Conservation (phyloP, 2,329 filamentous ascomycete species). For the Ceratocystis smalleyi region DNA sequence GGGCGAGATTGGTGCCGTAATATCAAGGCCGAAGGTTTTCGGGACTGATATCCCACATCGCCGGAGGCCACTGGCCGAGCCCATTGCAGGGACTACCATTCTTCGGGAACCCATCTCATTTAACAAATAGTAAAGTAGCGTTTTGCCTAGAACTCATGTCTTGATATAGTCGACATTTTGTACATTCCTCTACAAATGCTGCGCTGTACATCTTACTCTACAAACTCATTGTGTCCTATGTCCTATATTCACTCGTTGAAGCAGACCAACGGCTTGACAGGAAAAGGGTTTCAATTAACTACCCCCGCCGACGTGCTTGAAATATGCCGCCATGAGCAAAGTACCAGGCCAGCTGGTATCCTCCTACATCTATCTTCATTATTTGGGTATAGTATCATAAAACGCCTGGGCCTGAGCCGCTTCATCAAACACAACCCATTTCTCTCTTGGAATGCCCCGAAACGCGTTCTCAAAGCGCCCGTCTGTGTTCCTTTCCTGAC, state of each 20-base stretch:
- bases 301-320: not conserved
- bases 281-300: too few relatives aligned
- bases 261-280: too few relatives aligned
- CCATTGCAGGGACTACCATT: too few relatives aligned
- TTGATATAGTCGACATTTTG: too few relatives aligned
- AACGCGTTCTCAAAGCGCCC: constrained; percentile 75
- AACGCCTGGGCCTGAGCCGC: constrained; percentile 29
- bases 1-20: constrained; percentile 60
- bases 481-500: constrained; percentile 57
- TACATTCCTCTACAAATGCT: too few relatives aligned
- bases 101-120: too few relatives aligned
- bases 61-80: not conserved
- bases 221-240: too few relatives aligned
- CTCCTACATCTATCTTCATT: not conserved
- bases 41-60: not conserved
- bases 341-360: not conserved
- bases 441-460: constrained; percentile 47
- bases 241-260: too few relatives aligned
- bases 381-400: constrained; percentile 2
- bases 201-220: too few relatives aligned
- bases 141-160: too few relatives aligned
- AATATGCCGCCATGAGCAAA: not conserved
- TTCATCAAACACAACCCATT: constrained; percentile 74
- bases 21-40: constrained; percentile 27
- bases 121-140: too few relatives aligned